Evolutionary conservation across 352 stramenopile genomes (phyloP), one percentile per base, ranked within the genome.

Genomic region (Phytophthora europaea): DNA sequence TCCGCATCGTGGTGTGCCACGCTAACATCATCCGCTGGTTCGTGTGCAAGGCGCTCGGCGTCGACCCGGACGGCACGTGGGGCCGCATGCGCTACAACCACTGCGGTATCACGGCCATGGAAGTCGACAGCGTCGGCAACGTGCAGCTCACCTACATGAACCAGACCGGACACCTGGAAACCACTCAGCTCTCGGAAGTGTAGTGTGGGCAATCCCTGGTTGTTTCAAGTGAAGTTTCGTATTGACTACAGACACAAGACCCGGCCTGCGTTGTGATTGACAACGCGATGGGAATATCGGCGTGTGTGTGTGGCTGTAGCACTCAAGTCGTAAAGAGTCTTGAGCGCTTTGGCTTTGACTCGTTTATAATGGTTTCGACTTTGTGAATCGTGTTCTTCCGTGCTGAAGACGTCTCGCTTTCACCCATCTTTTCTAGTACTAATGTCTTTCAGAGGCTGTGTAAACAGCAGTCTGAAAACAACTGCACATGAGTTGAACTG

Each of bases 21-120:
- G 81, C 85, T 55, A 93, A 91, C 73, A 87, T 90, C 63, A 92
- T 94, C 60, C 84, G 84, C 22, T 92, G 82, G 82, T 90, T 94
- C 40, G 72, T 90, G 34, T 92, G 84, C 80, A 85, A 86, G 55
- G 75, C 84, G n/a, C 56, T 94, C 5, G 84, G 84, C 26, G 79
- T 91, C 7, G 81, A 89, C 45, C 84, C 84, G 6, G 81, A 91
- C 34, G 82, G 83, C 43, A 89, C 78, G 63, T 93, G 85, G 85
- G 85, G 85, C 6, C 83, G 81, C 70, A 91, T 93, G 85, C 81
- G 84, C 64, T 89, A 87, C 81, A 91, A 86, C 64, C 80, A 93
- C 74, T 90, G 82, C 54, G 81, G 80, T 56, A 70, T 93, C 63
- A 90, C 85, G 7, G 70, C 76, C 28, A 70, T 93, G 60, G 85